A percentile compares a stretch with the other conserved stretches of the same genome.
phyloP scores from a whole-genome alignment of 345 rosid species.

The Eutrema heterophyllum region DNA sequence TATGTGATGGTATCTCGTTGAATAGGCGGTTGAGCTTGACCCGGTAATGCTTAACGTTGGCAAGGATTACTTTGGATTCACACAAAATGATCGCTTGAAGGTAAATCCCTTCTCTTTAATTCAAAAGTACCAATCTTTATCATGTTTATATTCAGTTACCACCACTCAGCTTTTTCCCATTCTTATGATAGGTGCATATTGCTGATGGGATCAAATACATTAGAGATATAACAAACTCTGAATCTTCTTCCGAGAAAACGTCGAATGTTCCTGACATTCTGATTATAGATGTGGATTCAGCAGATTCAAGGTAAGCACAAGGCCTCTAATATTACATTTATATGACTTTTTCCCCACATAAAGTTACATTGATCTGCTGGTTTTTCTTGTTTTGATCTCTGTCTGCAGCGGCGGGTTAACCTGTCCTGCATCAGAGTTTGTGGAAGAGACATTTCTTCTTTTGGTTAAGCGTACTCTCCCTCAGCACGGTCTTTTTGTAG shows the following conservation, averaged over 20 bases:
- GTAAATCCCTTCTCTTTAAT: slow-evolving; percentile 28
- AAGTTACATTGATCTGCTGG: neutral
- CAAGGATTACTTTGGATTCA: slow-evolving; percentile 65
- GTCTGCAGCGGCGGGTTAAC: slow-evolving; percentile 75
- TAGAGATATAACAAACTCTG: slow-evolving; percentile 28
- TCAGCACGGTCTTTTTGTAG: slow-evolving; percentile 70
- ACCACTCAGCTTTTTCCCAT: neutral
- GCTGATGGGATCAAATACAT: slow-evolving; percentile 80
- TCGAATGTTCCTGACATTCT: slow-evolving; percentile 48
- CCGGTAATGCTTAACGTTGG: slow-evolving; percentile 55
- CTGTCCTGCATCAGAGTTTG: slow-evolving; percentile 86
- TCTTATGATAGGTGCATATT: slow-evolving; percentile 56
- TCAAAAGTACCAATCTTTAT: neutral
- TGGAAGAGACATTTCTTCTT: slow-evolving; percentile 71
- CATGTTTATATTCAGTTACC: neutral
- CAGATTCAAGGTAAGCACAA: slow-evolving; percentile 68
- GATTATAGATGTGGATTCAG: slow-evolving; percentile 84
- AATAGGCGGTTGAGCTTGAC: slow-evolving; percentile 90
- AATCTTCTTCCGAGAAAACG: slow-evolving; percentile 30
- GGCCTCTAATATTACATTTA: neutral
- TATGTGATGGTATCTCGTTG: neutral
- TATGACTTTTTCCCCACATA: neutral
- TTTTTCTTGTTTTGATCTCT: too few species aligned
- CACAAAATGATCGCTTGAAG: slow-evolving; percentile 55
- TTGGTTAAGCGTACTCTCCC: slow-evolving; percentile 59